Base-by-base conservation (phyloP, 495 filamentous ascomycete species). In the Annulohypoxylon nitens region DNA sequence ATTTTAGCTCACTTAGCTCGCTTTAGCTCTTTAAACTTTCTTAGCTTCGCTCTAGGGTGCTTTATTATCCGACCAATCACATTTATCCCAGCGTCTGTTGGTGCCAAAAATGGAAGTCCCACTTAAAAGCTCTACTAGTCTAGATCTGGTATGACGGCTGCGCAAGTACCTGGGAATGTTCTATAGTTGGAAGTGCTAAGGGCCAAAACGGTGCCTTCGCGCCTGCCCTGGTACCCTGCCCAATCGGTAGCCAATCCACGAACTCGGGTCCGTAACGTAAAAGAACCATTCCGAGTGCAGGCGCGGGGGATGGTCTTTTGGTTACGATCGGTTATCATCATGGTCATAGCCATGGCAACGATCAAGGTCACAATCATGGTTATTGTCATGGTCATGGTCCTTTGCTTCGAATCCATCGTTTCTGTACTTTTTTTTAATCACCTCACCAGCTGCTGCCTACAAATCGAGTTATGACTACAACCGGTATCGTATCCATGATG, bases 201-300 rank as follows among this genome's bases (percentile, higher is more conserved):
- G 30, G 33, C 39, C 30, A 68, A 69, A 57, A 63, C 37, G 51
- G 70, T 61, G 45, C 45, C 26, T 37, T 57, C 39, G 54, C 36
- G 14, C 18, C 26, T 26, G 59, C 47, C 37, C 60, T 54, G 61
- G 53, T 14, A 23, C 55, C 16, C 45, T 67, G 30, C 67, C 64
- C 59, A 75, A 75, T 75, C 68, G 72, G 72, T 71, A 75, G 53
- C 59, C 59, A 75, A 75, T 71, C 67, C 64, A 75, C 72, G 67
- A 75, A 53, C 26, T 64, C 63, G 72, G 67, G 70, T 59, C 64
- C 53, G 61, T 57, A 57, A 57, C 26, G n/a, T 57, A 8, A 33
- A 36, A 57, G 16, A 18, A 18, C 30, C 53, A 36, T 57, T 37
- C 53, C 53, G 30, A 14, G n/a, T 16, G 23, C 25, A 26, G 12